Evolutionary conservation across 2,329 filamentous ascomycete genomes (phyloP).

Genomic region (Alternaria triticina): DNA sequence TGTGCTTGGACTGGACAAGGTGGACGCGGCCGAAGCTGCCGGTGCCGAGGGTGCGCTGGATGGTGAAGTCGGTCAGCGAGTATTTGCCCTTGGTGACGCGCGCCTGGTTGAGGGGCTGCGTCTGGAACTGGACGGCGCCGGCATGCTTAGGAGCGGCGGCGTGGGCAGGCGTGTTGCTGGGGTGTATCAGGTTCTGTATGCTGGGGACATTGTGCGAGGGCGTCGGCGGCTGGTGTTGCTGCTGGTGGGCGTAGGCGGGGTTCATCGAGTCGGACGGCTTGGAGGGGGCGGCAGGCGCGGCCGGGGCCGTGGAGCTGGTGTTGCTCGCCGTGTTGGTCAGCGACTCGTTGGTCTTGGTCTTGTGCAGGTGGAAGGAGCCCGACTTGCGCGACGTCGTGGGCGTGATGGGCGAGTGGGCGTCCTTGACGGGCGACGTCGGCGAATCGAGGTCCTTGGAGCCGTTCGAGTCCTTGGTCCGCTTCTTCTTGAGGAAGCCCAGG

Average conservation of each 20-base stretch:
- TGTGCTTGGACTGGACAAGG: constrained; percentile 96
- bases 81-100: constrained; percentile 97
- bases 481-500: constrained; percentile 97
- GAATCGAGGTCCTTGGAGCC: constrained; percentile 66
- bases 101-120: constrained; percentile 47
- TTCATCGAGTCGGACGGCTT: constrained; percentile 52
- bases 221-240: constrained; percentile 21
- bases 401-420: constrained; percentile 52
- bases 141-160: constrained; percentile 40
- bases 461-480: constrained; percentile 89
- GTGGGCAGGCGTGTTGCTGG: constrained; percentile 47
- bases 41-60: constrained; percentile 90
- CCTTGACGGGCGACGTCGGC: constrained; percentile 70
- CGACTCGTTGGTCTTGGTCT: constrained; percentile 41
- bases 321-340: constrained; percentile 14
- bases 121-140: constrained; percentile 45
- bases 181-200: constrained; percentile 84
- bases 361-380: constrained; percentile 37
- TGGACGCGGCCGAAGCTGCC: constrained; percentile 97
- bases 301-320: constrained; percentile 15
- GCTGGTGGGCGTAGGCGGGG: constrained; percentile 36
- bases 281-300: constrained; percentile 26
- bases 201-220: constrained; percentile 73
- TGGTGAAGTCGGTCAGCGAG: constrained; percentile 85
- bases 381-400: constrained; percentile 42